Base-by-base conservation (phyloP, 495 filamentous ascomycete genomes). In the Bryoglossum gracile region DNA sequence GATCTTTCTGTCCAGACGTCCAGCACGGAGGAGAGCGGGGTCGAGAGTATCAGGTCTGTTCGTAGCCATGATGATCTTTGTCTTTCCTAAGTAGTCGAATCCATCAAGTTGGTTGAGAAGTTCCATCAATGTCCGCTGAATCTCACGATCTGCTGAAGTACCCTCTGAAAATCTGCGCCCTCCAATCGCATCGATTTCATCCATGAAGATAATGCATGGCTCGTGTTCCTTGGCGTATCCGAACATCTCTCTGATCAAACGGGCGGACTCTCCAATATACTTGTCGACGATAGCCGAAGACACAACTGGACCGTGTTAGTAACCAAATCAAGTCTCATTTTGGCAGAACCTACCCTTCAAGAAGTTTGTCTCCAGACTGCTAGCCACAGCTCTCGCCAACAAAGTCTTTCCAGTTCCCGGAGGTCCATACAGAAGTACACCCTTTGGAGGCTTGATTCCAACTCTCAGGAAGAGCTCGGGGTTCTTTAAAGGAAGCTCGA, bases 131-230 rank as follows among this genome's bases (percentile, higher is more conserved):
- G 94, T 99, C 50, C 94, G 86, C 72, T 99, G 94, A 57, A 99
- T 99, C 67, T 99, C 94, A 56, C 94, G 84, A 71, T 99, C 94
- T 19, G 94, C 94, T 25, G 88, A 94, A 48, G 94, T 99, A 56
- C 94, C 94, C 65, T 99, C 94, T n/a, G 86, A 94, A 62, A 99
- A 99, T 55, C 94, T 79, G 59, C 94, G 81, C 46, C 94, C 94
- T 63, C 94, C 94, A 62, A 99, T 99, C 58, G 94, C 94, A 62
- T 99, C 94, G 65, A 99, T 99, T 66, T 99, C 94, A 73, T 99
- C 94, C 94, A 99, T 99, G 80, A 99, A 99, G 68, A 99, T 99
- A 63, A 99, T 97, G 67, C 94, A 99, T 36, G 94, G 94, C 64
- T 99, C 94, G 66, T 99, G 94, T 67, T 99, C 94, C 67, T 96